Percentiles rank a stretch among this genome's conserved stretches.
phyloP scores from a whole-genome alignment of 257 asterid species.

The Striga asiatica region DNA sequence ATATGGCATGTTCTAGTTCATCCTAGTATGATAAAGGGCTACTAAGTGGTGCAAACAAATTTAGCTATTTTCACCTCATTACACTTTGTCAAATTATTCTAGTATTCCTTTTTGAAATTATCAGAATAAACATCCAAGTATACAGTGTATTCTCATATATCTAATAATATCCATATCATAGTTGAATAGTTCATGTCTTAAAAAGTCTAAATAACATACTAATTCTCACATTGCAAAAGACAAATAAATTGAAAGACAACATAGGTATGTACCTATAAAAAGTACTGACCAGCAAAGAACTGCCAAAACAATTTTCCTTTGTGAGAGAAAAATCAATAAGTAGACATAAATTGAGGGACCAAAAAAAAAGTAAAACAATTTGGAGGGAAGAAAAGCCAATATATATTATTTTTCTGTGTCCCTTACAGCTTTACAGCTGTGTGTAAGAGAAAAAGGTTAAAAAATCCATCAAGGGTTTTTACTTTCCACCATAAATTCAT shows the following conservation, averaged over 20 bases:
- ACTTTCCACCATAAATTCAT: conserved; percentile 17
- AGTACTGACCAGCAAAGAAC: conserved; percentile 8
- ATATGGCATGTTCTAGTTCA: too few relatives aligned
- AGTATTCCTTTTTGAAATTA: too few relatives aligned
- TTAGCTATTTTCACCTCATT: too few relatives aligned
- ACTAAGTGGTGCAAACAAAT: too few relatives aligned
- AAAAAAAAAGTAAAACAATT: conserved; percentile 24
- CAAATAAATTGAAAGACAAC: background rate
- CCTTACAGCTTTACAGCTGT: conserved; percentile 58
- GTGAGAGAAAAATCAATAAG: conserved; percentile 13
- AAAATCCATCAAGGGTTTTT: conserved; percentile 5
- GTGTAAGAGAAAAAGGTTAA: conserved; percentile 12
- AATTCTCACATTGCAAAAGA: background rate
- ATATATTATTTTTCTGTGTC: conserved; percentile 10
- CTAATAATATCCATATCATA: too few relatives aligned
- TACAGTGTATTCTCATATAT: too few relatives aligned
- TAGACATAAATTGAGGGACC: conserved; percentile 23
- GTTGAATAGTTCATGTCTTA: too few relatives aligned
- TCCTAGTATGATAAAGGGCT: too few relatives aligned
- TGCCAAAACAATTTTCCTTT: conserved; percentile 19
- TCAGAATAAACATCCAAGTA: too few relatives aligned
- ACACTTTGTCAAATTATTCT: too few relatives aligned
- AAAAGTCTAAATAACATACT: too few relatives aligned
- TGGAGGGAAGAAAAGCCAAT: conserved; percentile 6
- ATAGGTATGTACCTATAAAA: conserved; percentile 4